These are phyloP conservation scores for Phaffomyces opuntiae DNA, from an alignment of 805 yeast species.

Conservation along the genomic window DNA sequence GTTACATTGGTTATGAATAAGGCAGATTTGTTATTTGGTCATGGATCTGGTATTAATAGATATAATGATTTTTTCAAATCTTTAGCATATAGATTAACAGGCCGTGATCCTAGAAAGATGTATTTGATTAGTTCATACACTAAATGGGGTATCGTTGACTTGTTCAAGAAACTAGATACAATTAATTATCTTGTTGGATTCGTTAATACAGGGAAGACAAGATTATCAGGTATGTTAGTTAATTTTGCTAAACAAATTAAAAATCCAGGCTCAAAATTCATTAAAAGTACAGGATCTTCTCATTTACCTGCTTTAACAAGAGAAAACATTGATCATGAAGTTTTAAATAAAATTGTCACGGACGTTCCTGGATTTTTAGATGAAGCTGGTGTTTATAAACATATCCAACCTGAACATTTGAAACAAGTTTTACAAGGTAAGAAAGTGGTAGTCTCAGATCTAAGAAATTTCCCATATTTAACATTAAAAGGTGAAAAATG, in stretches of 20 bases:
- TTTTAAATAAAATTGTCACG: conserved; percentile 25
- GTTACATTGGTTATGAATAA: conserved; percentile 31
- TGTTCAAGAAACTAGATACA: conserved; percentile 31
- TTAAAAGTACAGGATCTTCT: conserved; percentile 29
- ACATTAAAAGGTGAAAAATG: conserved; percentile 39
- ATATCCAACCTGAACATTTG: conserved; percentile 23
- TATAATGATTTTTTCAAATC: conserved; percentile 27
- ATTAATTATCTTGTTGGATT: conserved; percentile 52
- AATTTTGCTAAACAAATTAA: conserved; percentile 9
- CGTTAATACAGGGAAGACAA: conserved; percentile 66
- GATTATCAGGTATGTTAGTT: conserved; percentile 45
- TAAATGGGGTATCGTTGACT: conserved; percentile 42
- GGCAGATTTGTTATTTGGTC: conserved; percentile 36
- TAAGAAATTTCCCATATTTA: conserved; percentile 23
- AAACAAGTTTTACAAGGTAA: conserved; percentile 27
- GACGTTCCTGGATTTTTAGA: conserved; percentile 36
- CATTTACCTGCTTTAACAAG: conserved; percentile 70
- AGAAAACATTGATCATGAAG: conserved; percentile 34
- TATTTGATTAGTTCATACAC: conserved; percentile 42
- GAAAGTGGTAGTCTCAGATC: conserved; percentile 23
- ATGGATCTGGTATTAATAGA: conserved; percentile 24
- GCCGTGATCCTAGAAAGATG: conserved; percentile 24
- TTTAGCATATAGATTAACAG: conserved; percentile 28
- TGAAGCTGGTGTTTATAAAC: conserved; percentile 20
- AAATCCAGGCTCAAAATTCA: conserved; percentile 4